Base-by-base conservation (phyloP, 768 basidiomycete genomes). In the Boletus patriciae region DNA sequence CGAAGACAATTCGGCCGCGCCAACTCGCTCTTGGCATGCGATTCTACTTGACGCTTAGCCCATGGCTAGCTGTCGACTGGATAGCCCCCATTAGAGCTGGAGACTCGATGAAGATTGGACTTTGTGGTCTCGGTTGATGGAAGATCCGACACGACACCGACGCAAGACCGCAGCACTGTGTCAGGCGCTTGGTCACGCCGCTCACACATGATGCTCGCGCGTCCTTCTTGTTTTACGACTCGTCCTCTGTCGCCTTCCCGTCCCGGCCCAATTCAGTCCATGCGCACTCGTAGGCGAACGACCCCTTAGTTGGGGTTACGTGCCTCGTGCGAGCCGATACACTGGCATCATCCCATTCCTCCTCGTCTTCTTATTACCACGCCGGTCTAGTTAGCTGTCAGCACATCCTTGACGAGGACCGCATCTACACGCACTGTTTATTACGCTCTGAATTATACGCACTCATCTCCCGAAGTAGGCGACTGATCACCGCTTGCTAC, bases 231-330 rank as follows among this genome's bases (percentile, higher is more conserved):
- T 73, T 75, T 61, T 62, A 61, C 54, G 29, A 74, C 73, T 70
- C 70, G 68, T 61, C 77, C 74, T 74, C 59, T 74, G 67, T 70
- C 62, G 65, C 67, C 63, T 68, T 70, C 67, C 69, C 62, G 70
- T 80, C 79, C 83, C 80, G 68, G 58, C 77, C 81, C 77, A 61
- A 68, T 66, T 75, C 82, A 73, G 69, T 76, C 81, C 85, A 77
- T 73, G 66, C 67, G 66, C 71, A 80, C 82, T 84, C 71, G 83
- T 83, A 80, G 78, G 81, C 80, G 85, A 52, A 86, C 85, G 86
- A 88, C 85, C 87, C 82, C 87, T 89, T 90, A 55, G 71, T 66
- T 89, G 88, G 81, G 87, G 87, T 87, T 83, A 77, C 83, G 86
- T 85, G 80, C 80, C 81, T 86, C 85, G 84, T 78, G 78, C 79